Evolutionary conservation across 768 basidiomycete species (phyloP), one percentile per base, ranked within the genome.

Genomic region (Phanerochaete sordida): DNA sequence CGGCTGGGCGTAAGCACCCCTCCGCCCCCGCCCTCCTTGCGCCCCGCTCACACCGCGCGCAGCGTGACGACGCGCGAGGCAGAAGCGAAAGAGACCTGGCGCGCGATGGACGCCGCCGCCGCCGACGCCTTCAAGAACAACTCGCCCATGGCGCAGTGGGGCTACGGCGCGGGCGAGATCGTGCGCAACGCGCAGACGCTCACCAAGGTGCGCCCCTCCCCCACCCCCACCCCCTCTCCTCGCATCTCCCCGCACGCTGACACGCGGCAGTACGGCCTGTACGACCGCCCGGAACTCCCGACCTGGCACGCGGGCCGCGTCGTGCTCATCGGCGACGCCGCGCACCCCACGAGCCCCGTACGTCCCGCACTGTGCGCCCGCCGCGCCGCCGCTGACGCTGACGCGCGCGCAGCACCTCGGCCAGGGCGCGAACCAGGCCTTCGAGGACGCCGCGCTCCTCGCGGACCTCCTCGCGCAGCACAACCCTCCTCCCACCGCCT

Each of bases 311-410:
- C 72, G 37, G 76, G 76, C 24, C 71, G 78, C 13, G 73, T 79
- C 15, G 70, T 77, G 6, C 71, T 80, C 35, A 68, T 79, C 12
- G 79, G 79, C 8, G 79, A 80, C 64, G 78, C 77, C 8, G 79
- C 79, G 6, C 78, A 80, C 63, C 78, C 78, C 3, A 80, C 79
- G 2, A 77, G 75, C 60, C 79, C 79, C 1, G 77, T 79, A 60
- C 16, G 48, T 28, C 2, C 33, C 6, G 3, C 21, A 27, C 24
- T 11, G 24, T 47, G 2, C 11, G 5, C 26, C 23, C 16, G 26
- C 23, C 28, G 11, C 16, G 7, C 27, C 16, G 1, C 7, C 3
- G 28, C 26, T 2, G 5, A 16, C 24, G 28, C 26, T 49, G 23
- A 16, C 48, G 24, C 24, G 26, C 2, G 11, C 16, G 23, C 58